Evolutionary conservation across 305 asterid species (phyloP), one percentile per base, ranked within the genome.

Genomic region (Lippia alba): DNA sequence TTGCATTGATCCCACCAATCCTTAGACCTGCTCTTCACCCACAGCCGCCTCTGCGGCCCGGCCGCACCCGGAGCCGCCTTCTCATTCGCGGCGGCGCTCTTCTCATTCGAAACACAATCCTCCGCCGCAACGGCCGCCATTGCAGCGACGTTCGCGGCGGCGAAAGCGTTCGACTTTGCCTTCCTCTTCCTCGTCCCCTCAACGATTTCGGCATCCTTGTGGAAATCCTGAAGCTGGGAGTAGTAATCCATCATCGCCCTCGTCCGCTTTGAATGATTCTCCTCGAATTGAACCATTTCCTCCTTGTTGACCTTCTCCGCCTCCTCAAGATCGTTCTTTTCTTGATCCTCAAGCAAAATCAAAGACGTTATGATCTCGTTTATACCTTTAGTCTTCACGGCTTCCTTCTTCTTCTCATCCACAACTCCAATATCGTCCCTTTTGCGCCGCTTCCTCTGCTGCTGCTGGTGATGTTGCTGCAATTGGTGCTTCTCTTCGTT

Each of bases 1-100:
- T 79, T 91, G 68, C 96, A 90, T 83, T 86, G 93, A 66, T 94
- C 97, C 99, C 99, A 94, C 99, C 98, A 94, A 18, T 91, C 98
- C 15, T 78, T 86, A 0, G 97, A 92, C 75, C 99, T 73, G 39
- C 73, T 85, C 73, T 94, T 94, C 63, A 94, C 99, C 99, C 99
- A 94, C 50, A 94, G 76, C 20, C 99, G 80, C 77, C 96, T 66
- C 45, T 84, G 99, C 0, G 89, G 93, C 3, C 85, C 85, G 49
- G 85, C 50, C 0, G 74, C 73, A 10, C 76, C 71, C 8, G 76
- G 77, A 4, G 86, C 61, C 61, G 86, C 61, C 61, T 82, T 86
- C 10, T 81, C 84, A n/a, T 72, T 66, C 12, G 30, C 63, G 56
- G 34, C 73, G 11, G 24, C 68, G 24, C 41, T 58, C 56, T 24